A percentile compares a stretch with the other conserved stretches of the same genome.
Conservation (phyloP, 2,329 filamentous ascomycete species). For the Penicillium sclerotigenum region DNA sequence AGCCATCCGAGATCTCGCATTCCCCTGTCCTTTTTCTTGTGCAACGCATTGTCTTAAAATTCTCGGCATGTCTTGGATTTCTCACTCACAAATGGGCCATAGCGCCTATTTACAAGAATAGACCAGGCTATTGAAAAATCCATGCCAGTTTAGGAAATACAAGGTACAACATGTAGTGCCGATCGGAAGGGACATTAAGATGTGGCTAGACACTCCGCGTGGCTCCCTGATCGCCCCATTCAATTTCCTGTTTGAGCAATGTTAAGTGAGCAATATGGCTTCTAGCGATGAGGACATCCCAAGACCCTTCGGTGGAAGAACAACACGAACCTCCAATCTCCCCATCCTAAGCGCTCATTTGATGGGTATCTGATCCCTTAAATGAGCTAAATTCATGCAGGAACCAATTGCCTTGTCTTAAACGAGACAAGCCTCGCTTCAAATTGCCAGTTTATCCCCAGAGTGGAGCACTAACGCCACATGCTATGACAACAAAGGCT, state of each 20-base stretch:
- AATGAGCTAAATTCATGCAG: not conserved
- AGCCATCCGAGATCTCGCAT: not conserved
- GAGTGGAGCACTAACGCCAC: constrained; percentile 5
- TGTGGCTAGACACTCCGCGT: not conserved
- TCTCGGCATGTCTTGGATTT: not conserved
- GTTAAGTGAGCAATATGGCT: not conserved
- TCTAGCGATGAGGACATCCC: not conserved
- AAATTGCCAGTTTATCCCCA: not conserved
- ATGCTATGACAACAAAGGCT: not conserved
- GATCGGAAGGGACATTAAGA: not conserved
- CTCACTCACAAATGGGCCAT: not conserved
- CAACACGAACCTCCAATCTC: not conserved
- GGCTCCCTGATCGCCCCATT: not conserved
- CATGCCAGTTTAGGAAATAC: not conserved
- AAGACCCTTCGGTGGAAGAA: constrained; percentile 2
- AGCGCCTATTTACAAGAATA: constrained; percentile 1
- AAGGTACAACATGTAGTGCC: not conserved
- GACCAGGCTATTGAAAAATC: not conserved
- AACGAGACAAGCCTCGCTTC: not conserved
- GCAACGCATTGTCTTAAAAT: not conserved
- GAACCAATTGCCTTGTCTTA: not conserved
- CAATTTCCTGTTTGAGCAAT: not conserved
- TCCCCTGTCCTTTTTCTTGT: not conserved
- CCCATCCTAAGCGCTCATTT: not conserved
- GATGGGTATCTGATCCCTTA: not conserved